These are phyloP conservation scores for Protomyces arabidopsidicola DNA, from an alignment of 1,139 yeast genomes.

Conservation along the genomic window DNA sequence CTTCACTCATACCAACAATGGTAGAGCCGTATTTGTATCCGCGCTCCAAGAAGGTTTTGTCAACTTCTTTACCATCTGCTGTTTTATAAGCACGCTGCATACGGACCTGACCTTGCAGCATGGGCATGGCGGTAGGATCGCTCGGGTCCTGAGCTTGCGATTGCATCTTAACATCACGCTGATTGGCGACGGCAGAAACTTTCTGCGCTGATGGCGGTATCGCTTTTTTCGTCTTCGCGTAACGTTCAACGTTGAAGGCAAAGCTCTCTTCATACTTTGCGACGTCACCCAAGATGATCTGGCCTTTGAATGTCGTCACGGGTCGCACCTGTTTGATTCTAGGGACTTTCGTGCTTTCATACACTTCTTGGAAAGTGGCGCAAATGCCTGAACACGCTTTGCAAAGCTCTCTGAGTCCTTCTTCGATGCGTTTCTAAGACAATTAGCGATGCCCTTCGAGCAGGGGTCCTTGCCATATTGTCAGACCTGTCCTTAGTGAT, in stretches of 20 bases:
- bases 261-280: constrained; percentile 33
- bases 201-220: constrained; percentile 41
- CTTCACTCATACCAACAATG: constrained; percentile 49
- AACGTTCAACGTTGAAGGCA: constrained; percentile 53
- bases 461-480: constrained; percentile 31
- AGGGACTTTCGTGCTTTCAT: constrained; percentile 26
- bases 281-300: constrained; percentile 44
- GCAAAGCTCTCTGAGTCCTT: constrained; percentile 34
- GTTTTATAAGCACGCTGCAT: constrained; percentile 26
- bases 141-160: background rate
- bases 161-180: constrained; percentile 6
- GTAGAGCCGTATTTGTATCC: constrained; percentile 72
- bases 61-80: constrained; percentile 34
- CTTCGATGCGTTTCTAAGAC: constrained; percentile 2
- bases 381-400: constrained; percentile 34
- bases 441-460: background rate
- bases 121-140: background rate
- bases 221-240: constrained; percentile 57
- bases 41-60: constrained; percentile 39
- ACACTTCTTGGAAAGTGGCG: constrained; percentile 35
- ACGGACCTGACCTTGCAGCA: background rate
- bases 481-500: constrained; percentile 35
- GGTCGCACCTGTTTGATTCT: constrained; percentile 33
- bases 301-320: constrained; percentile 39
- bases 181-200: constrained; percentile 23